phyloP scores from a whole-genome alignment of 306 rosid genomes.

The Fragaria nilgerrensis region DNA sequence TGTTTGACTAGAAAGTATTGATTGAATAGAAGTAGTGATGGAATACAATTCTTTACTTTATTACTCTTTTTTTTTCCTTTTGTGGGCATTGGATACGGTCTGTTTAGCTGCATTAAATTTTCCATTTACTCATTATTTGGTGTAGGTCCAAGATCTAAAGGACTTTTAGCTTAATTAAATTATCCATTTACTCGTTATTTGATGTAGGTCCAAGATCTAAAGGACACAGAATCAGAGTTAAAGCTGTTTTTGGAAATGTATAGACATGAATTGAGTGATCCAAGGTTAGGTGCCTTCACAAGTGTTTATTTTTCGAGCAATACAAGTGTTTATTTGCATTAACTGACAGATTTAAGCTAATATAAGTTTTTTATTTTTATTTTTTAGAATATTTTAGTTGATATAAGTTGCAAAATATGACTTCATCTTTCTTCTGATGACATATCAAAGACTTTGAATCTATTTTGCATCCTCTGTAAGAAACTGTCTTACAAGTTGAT shows the following conservation, averaged over 20 bases:
- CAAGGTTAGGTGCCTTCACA: constrained; percentile 53
- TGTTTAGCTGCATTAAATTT: background rate
- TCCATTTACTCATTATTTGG: background rate
- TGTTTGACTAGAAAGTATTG: background rate
- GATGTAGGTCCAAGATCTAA: constrained; percentile 66
- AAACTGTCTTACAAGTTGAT: background rate
- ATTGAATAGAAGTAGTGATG: background rate
- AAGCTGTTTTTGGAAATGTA: constrained; percentile 76
- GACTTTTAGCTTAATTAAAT: constrained; percentile 5
- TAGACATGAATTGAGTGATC: constrained; percentile 78
- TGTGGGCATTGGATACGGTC: background rate
- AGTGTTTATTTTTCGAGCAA: background rate
- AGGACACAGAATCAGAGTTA: constrained; percentile 54
- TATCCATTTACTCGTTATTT: background rate
- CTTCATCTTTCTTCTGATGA: background rate
- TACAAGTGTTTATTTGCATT: background rate
- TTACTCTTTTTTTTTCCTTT: background rate
- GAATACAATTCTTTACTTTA: background rate
- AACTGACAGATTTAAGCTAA: background rate
- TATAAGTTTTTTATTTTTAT: too few relatives aligned
- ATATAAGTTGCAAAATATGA: background rate
- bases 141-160: constrained; percentile 68
- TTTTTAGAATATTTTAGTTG: background rate
- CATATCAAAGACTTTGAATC: background rate
- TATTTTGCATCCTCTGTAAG: background rate